Conservation (phyloP, 1,139 yeast genomes). For the Debaryomyces udenii region DNA sequence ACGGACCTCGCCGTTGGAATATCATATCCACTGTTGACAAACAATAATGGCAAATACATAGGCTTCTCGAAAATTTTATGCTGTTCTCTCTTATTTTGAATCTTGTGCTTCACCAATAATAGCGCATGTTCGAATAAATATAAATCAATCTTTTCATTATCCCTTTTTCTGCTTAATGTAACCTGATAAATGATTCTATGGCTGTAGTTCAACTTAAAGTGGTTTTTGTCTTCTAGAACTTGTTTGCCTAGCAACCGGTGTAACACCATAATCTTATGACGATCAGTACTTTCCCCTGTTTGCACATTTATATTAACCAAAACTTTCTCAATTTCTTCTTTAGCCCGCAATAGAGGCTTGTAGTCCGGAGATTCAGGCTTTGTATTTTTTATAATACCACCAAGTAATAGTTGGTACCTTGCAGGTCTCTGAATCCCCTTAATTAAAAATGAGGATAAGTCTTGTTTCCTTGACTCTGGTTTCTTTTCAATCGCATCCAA, state of each 20-base stretch:
- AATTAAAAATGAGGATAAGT: conserved; percentile 87
- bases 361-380: conserved; percentile 75
- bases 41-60: conserved; percentile 82
- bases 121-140: conserved; percentile 89
- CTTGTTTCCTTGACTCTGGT: conserved; percentile 89
- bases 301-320: conserved; percentile 83
- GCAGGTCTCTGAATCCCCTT: conserved; percentile 98
- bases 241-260: conserved; percentile 82
- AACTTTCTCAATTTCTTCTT: conserved; percentile 73
- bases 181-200: conserved; percentile 82
- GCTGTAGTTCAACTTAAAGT: conserved; percentile 77
- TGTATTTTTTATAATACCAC: conserved; percentile 83
- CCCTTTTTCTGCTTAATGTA: conserved; percentile 64
- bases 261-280: conserved; percentile 85
- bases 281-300: conserved; percentile 92
- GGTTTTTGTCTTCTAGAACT: conserved; percentile 61
- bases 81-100: conserved; percentile 88
- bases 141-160: conserved; percentile 79
- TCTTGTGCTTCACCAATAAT: conserved; percentile 81
- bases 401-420: conserved; percentile 82
- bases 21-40: conserved; percentile 76
- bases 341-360: conserved; percentile 70
- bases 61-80: conserved; percentile 92
- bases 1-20: conserved; percentile 63
- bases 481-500: conserved; percentile 89